Conservation (phyloP, 208 protist genomes). For the Novymonas esmeraldas region DNA sequence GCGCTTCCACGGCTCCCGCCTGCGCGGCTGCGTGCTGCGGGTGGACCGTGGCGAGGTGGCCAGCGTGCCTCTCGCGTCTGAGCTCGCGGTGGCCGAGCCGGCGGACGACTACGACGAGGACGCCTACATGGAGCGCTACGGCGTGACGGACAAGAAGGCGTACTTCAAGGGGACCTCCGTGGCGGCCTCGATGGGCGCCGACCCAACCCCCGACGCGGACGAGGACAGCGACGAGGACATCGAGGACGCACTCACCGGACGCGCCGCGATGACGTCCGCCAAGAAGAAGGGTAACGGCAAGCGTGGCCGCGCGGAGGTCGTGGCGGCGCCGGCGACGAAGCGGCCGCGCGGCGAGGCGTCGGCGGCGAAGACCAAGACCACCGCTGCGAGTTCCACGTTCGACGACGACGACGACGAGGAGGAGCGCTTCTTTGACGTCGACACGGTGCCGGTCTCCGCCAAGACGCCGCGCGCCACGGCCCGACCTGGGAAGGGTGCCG, state of each 20-base stretch:
- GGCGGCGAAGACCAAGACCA: slow-evolving; percentile 11
- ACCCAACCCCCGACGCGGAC: slow-evolving; percentile 20
- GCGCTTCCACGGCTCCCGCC: slow-evolving; percentile 80
- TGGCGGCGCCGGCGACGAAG: slow-evolving; percentile 13
- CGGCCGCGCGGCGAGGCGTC: slow-evolving; percentile 12
- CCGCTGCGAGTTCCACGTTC: too few species aligned
- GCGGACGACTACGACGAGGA: slow-evolving; percentile 83
- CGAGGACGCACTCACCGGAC: slow-evolving; percentile 5
- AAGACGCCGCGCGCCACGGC: neutral
- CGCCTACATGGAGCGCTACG: slow-evolving; percentile 67
- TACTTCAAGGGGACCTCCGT: slow-evolving; percentile 89
- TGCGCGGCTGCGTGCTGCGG: slow-evolving; percentile 75
- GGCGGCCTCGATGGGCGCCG: slow-evolving; percentile 43
- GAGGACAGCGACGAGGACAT: slow-evolving; percentile 31
- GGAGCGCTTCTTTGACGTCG: slow-evolving; percentile 74
- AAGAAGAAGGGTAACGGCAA: slow-evolving; percentile 21
- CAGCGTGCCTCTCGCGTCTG: slow-evolving; percentile 65
- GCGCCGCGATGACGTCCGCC: slow-evolving; percentile 14
- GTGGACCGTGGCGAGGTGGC: slow-evolving; percentile 85
- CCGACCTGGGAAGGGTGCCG: slow-evolving; percentile 2
- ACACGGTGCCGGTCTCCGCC: slow-evolving; percentile 27
- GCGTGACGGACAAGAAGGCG: slow-evolving; percentile 70
- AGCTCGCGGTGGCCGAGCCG: slow-evolving; percentile 41
- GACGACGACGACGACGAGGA: slow-evolving; percentile 72
- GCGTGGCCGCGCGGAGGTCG: slow-evolving; percentile 13